Conservation (phyloP, 2,329 filamentous ascomycete genomes). For the Oidium heveae region DNA sequence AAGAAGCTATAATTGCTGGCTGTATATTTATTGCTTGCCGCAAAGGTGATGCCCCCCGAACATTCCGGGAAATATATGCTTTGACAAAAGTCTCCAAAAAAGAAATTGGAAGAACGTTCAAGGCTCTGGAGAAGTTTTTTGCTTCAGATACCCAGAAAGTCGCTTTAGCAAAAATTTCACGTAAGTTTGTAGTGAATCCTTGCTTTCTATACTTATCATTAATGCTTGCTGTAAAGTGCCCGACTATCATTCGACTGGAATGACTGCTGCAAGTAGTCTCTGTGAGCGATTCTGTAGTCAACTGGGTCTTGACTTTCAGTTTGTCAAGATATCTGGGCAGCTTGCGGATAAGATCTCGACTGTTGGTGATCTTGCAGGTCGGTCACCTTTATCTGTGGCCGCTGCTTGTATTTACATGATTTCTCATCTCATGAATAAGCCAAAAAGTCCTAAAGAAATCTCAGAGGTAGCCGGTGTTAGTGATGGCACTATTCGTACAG, state of each 20-base stretch:
- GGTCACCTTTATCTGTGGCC: conserved; percentile 80
- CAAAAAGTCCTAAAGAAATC: conserved; percentile 66
- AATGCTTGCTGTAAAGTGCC: conserved; percentile 10
- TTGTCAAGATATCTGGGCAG: conserved; percentile 56
- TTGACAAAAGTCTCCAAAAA: conserved; percentile 90
- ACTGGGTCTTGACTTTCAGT: conserved; percentile 46
- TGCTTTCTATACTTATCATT: conserved; percentile 10
- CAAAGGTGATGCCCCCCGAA: conserved; percentile 63
- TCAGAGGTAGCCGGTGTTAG: conserved; percentile 67
- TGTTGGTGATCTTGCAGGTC: conserved; percentile 58
- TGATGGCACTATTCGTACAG: conserved; percentile 88
- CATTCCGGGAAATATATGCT: conserved; percentile 83
- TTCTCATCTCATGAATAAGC: conserved; percentile 58
- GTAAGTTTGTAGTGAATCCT: conserved; percentile 19
- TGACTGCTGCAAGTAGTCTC: conserved; percentile 60
- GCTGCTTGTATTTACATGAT: conserved; percentile 95
- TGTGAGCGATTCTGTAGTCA: conserved; percentile 76
- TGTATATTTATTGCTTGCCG: conserved; percentile 97
- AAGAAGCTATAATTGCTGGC: conserved; percentile 80
- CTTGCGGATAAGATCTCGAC: conserved; percentile 55
- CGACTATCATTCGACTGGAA: conserved; percentile 47
- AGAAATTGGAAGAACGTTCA: conserved; percentile 91
- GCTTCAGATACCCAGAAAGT: conserved; percentile 42
- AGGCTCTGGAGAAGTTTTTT: conserved; percentile 71
- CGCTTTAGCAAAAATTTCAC: conserved; percentile 17